Evolutionary conservation across 2,329 filamentous ascomycete species (phyloP), one percentile per base, ranked within the genome.

Genomic region (Grosmannia serpens): DNA sequence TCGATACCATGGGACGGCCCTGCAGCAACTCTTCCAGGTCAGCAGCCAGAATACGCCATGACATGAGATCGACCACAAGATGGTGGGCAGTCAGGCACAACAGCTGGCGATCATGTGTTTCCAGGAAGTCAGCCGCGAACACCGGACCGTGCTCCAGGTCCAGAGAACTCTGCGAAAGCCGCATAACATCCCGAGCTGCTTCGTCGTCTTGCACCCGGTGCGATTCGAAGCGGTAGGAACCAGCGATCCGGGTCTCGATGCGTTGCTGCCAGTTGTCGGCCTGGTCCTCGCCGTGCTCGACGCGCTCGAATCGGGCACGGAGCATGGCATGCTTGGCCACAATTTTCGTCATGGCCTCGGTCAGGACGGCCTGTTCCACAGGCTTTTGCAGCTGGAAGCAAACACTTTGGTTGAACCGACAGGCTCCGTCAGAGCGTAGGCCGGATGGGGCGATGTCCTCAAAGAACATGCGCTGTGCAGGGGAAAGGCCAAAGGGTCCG

Each of bases 51-150:
- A 79, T 70, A 13, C 73, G 71, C 78, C 78, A 81, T 0, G 78
- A 81, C 8, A 71, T 70, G 10, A 77, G 64, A 57, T 82, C 79
- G 15, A 80, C 72, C 0, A 77, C 76, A 4, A 81, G 70, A 55
- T 80, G 78, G 60, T 82, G 79, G 0, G 78, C 77, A 0, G 73
- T 70, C 10, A 82, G 66, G 60, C 77, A 80, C 2, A 81, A 63
- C 57, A 77, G 67, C 56, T 80, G 77, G 59, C 71, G n/a, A n/a
- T n/a, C n/a, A n/a, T n/a, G 64, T 3, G 74, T 77, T 15, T 73
- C 71, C 27, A 81, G 71, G 58, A 78, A 75, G 57, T 78, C 72
- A 6, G 73, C 77, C 0, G 74, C 73, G 60, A 82, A 81, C 0
- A 80, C 71, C 0, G 79, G 79, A 0, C 79, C 79, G 0, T 70